Conservation (phyloP, 164 flowering plant genomes). For the Liriodendron chinense region DNA sequence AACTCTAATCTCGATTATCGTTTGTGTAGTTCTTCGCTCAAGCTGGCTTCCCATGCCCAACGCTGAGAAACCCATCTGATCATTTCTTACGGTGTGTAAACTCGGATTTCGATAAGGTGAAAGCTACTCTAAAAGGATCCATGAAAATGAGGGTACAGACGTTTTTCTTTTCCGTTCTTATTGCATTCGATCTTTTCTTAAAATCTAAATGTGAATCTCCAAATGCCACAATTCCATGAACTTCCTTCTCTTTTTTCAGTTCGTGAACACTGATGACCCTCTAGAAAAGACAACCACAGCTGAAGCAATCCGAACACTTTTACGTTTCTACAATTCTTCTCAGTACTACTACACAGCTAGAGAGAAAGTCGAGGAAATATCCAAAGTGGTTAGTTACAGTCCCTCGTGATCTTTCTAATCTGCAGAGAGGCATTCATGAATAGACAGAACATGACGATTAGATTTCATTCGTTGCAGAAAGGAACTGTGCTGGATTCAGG, state of each 20-base stretch:
- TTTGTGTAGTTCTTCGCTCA: conserved; percentile 79
- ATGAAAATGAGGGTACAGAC: conserved; percentile 76
- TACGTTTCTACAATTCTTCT: conserved; percentile 54
- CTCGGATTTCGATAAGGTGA: conserved; percentile 96
- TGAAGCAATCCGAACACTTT: conserved; percentile 70
- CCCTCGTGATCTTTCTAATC: background rate
- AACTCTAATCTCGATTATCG: background rate
- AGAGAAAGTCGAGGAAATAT: conserved; percentile 70
- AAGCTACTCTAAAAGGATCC: conserved; percentile 87
- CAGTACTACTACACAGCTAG: conserved; percentile 51
- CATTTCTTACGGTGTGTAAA: conserved; percentile 91
- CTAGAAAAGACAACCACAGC: conserved; percentile 77
- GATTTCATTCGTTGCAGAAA: conserved; percentile 49
- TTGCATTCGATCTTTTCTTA: background rate
- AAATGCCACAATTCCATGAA: background rate
- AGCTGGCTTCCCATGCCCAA: conserved; percentile 97
- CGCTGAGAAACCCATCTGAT: conserved; percentile 92
- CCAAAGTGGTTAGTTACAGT: conserved; percentile 65
- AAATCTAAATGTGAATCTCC: background rate
- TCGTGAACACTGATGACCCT: conserved; percentile 75
- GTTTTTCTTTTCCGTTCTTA: background rate
- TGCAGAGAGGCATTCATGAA: background rate
- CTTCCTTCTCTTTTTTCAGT: conserved; percentile 35
- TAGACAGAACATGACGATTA: background rate
- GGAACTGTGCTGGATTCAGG: conserved; percentile 86